These are phyloP conservation scores for Populus euphratica DNA, from an alignment of 345 rosid genomes.

Conservation along the genomic window DNA sequence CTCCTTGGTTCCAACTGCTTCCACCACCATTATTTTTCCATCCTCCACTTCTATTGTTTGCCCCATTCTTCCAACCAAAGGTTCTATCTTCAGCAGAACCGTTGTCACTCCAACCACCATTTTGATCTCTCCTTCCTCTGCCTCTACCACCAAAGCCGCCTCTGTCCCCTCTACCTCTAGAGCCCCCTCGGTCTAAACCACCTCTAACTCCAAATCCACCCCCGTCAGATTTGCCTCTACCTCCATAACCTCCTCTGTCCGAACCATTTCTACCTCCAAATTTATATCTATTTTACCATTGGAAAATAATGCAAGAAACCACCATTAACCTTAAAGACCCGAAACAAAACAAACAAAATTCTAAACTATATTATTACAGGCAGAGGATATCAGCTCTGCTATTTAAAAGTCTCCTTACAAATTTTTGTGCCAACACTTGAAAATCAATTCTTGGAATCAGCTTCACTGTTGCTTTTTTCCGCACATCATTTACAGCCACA, in stretches of 20 bases:
- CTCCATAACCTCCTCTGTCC: slow-evolving; percentile 28
- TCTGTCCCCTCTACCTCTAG: slow-evolving; percentile 17
- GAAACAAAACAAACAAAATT: background rate
- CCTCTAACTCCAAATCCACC: background rate
- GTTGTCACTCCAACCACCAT: slow-evolving; percentile 19
- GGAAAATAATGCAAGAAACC: background rate
- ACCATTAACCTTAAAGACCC: background rate
- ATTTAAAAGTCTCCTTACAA: slow-evolving; percentile 31
- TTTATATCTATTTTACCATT: background rate
- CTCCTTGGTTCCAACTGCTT: slow-evolving; percentile 31
- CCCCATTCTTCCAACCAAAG: slow-evolving; percentile 26
- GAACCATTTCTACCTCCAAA: slow-evolving; percentile 31
- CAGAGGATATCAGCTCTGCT: background rate
- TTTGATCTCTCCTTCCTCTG: slow-evolving; percentile 34
- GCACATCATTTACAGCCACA: slow-evolving; percentile 64
- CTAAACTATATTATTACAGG: background rate
- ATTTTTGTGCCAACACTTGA: slow-evolving; percentile 70
- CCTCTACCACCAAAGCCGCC: slow-evolving; percentile 39
- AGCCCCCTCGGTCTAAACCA: slow-evolving; percentile 18
- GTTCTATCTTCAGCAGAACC: slow-evolving; percentile 21
- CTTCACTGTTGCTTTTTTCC: slow-evolving; percentile 71
- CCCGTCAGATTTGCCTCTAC: slow-evolving; percentile 22
- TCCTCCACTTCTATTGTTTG: slow-evolving; percentile 11
- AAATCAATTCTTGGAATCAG: slow-evolving; percentile 91
- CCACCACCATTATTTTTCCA: slow-evolving; percentile 13